phyloP scores from a whole-genome alignment of 2,329 filamentous ascomycete genomes.

The Myriosclerotinia scirpicola region DNA sequence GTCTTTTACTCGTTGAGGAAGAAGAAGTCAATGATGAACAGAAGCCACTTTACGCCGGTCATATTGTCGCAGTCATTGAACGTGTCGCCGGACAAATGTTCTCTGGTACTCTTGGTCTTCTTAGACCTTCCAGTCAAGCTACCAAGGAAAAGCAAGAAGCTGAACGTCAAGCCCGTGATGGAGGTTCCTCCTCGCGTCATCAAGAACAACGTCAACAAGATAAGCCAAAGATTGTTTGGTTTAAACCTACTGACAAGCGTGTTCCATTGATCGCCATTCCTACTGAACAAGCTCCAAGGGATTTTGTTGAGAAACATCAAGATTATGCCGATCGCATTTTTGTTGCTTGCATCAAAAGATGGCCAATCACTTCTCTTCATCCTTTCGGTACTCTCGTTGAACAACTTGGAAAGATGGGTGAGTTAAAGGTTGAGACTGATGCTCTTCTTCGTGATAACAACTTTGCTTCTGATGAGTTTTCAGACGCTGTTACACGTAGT shows the following conservation, averaged over 20 bases:
- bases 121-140: slow-evolving; percentile 95
- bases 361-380: slow-evolving; percentile 99
- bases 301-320: slow-evolving; percentile 98
- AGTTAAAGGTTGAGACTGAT: slow-evolving; percentile 96
- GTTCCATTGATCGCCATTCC: slow-evolving; percentile 97
- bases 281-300: slow-evolving; percentile 93
- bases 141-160: slow-evolving; percentile 99
- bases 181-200: slow-evolving; percentile 62
- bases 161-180: slow-evolving; percentile 88
- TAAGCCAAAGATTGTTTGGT: slow-evolving; percentile 99
- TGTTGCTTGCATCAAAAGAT: slow-evolving; percentile 98
- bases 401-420: slow-evolving; percentile 94
- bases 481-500: slow-evolving; percentile 90
- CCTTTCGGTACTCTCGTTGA: slow-evolving; percentile 97
- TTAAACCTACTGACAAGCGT: slow-evolving; percentile 99
- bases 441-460: slow-evolving; percentile 97
- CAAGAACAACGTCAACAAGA: slow-evolving; percentile 86
- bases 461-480: slow-evolving; percentile 96
- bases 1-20: slow-evolving; percentile 92
- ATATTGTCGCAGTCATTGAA: slow-evolving; percentile 96
- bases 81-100: slow-evolving; percentile 99
- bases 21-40: slow-evolving; percentile 98
- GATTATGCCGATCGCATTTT: slow-evolving; percentile 98
- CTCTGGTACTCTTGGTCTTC: slow-evolving; percentile 88
- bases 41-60: slow-evolving; percentile 94